These are phyloP conservation scores for Escallonia rubra DNA, from an alignment of 129 eudicot genomes.

Conservation along the genomic window DNA sequence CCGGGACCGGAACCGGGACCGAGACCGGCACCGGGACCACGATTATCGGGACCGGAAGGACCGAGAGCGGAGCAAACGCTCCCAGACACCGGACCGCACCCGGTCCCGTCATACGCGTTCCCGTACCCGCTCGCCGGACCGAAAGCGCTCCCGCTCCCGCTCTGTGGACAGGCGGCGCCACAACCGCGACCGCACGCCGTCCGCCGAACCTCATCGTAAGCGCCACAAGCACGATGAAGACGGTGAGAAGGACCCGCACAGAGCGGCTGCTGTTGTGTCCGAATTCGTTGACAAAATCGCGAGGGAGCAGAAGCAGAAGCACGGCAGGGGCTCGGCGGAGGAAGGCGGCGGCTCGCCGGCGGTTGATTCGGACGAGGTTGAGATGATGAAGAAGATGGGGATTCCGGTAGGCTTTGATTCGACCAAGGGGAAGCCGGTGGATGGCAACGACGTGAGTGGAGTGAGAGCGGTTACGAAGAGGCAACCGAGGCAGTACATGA, in stretches of 20 bases:
- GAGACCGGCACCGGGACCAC: constrained; percentile 26
- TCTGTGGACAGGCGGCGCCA: constrained; percentile 34
- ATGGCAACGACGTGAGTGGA: constrained; percentile 86
- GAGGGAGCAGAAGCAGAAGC: constrained; percentile 52
- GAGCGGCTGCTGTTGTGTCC: constrained; percentile 35
- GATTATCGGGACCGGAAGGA: constrained; percentile 43
- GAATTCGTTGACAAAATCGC: constrained; percentile 62
- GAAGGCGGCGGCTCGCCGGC: constrained; percentile 25
- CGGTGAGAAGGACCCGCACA: constrained; percentile 20
- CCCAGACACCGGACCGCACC: constrained; percentile 67
- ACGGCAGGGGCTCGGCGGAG: constrained; percentile 17
- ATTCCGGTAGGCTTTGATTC: constrained; percentile 96
- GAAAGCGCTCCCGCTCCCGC: constrained; percentile 40
- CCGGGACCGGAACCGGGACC: constrained; percentile 33
- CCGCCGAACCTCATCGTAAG: constrained; percentile 55
- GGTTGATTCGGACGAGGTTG: constrained; percentile 68
- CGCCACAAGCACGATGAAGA: constrained; percentile 56
- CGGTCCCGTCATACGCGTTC: constrained; percentile 70
- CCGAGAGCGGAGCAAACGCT: constrained; percentile 39
- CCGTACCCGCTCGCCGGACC: constrained; percentile 51
- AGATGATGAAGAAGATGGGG: constrained; percentile 97
- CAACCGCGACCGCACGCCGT: constrained; percentile 39
- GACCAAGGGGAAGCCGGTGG: constrained; percentile 87
- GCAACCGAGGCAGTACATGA: constrained; percentile 96
- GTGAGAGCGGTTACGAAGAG: constrained; percentile 82